Conservation (phyloP, 192 early-diverging fungal species). For the Chytriomyces sp. region DNA sequence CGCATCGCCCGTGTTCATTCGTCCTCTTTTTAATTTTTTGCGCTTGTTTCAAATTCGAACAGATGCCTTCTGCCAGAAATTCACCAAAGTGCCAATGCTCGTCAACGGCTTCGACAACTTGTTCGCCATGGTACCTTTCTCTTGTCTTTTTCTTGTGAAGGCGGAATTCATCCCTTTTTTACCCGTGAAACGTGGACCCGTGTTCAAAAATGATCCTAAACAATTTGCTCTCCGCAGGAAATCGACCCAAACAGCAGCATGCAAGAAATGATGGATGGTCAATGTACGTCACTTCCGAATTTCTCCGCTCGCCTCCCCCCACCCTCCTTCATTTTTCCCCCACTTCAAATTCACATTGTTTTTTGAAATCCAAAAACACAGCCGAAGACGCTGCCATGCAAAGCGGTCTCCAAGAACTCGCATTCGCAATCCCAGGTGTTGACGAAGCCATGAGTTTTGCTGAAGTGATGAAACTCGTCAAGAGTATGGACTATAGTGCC, state of each 20-base stretch:
- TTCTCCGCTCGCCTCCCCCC: background rate
- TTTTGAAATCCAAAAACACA: slow-evolving; percentile 22
- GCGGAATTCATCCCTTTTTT: background rate
- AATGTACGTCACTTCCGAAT: background rate
- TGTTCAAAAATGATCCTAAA: background rate
- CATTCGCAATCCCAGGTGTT: slow-evolving; percentile 98
- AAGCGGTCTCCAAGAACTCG: slow-evolving; percentile 86
- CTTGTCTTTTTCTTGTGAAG: slow-evolving; percentile 6
- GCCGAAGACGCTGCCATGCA: slow-evolving; percentile 52
- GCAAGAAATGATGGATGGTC: slow-evolving; percentile 95
- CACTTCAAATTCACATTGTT: slow-evolving; percentile 21
- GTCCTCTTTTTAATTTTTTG: background rate
- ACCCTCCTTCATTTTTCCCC: background rate
- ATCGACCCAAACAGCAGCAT: slow-evolving; percentile 98
- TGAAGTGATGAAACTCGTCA: slow-evolving; percentile 99
- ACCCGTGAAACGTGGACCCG: background rate
- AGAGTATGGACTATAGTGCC: slow-evolving; percentile 98
- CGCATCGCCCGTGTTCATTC: background rate
- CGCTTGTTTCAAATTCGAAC: background rate
- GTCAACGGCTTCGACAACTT: slow-evolving; percentile 96
- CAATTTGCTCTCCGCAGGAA: slow-evolving; percentile 66
- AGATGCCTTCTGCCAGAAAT: slow-evolving; percentile 99
- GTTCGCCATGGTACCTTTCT: slow-evolving; percentile 82
- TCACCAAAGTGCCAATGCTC: slow-evolving; percentile 91
- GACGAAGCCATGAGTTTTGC: slow-evolving; percentile 99